phyloP scores from a whole-genome alignment of 306 rosid species.

The Prosopis cineraria region DNA sequence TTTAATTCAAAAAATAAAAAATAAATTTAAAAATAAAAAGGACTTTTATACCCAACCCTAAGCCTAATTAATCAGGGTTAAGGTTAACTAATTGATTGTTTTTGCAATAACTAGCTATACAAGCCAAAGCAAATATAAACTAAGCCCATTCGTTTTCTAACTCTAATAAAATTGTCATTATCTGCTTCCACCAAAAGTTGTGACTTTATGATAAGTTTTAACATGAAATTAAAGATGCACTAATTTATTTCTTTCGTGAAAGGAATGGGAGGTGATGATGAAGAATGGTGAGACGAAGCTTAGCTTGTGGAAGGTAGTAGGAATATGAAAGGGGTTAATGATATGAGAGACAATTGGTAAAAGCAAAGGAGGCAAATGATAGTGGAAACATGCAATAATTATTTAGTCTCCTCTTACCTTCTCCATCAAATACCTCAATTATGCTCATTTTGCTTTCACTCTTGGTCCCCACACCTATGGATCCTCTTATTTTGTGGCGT shows the following conservation, averaged over 20 bases:
- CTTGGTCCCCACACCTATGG: not conserved
- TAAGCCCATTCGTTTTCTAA: no score
- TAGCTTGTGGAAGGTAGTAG: not conserved
- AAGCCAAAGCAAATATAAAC: no score
- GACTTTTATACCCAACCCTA: no score
- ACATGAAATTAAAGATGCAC: no score
- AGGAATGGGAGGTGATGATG: not conserved
- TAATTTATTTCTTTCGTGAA: not conserved
- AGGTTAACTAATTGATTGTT: no score
- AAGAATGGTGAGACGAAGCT: not conserved
- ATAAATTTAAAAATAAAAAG: no score
- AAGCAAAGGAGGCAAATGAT: not conserved
- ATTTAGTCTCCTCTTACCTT: not conserved
- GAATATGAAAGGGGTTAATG: not conserved
- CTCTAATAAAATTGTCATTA: no score
- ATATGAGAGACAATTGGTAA: not conserved
- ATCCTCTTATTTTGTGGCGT: not conserved
- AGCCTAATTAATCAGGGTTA: no score
- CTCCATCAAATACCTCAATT: not conserved
- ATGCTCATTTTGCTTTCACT: slow-evolving; percentile 3
- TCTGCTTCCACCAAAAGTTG: no score
- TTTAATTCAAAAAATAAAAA: no score
- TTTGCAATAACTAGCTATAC: no score
- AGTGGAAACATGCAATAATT: not conserved
- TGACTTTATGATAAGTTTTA: no score